These are phyloP conservation scores for Pterocarpus santalinus DNA, from an alignment of 306 rosid genomes.

Conservation along the genomic window DNA sequence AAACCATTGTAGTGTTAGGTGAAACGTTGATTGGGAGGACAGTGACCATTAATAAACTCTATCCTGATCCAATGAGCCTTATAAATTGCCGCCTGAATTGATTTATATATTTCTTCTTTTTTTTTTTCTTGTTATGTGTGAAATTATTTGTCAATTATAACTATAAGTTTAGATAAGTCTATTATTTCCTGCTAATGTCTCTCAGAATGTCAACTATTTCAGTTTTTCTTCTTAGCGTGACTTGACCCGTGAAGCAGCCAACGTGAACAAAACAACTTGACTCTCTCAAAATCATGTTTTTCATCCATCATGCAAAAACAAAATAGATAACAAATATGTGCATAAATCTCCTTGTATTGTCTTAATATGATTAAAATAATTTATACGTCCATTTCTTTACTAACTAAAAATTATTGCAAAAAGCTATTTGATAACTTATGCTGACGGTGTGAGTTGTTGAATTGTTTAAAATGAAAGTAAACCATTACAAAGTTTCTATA, in stretches of 20 bases:
- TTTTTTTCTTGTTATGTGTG: slow-evolving; percentile 1
- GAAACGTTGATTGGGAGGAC: slow-evolving; percentile 53
- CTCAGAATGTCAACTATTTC: slow-evolving; percentile 44
- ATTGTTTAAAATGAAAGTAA: slow-evolving; percentile 34
- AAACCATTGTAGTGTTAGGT: slow-evolving; percentile 51
- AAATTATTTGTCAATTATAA: slow-evolving; percentile 25
- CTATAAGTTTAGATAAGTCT: slow-evolving; percentile 30
- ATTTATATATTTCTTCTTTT: background rate
- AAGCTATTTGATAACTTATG: background rate
- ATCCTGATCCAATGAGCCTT: slow-evolving; percentile 37
- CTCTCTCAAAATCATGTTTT: slow-evolving; percentile 34
- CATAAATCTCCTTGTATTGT: background rate
- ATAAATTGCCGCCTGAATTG: slow-evolving; percentile 50
- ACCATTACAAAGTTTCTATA: slow-evolving; percentile 17
- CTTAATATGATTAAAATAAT: background rate
- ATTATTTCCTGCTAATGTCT: slow-evolving; percentile 47
- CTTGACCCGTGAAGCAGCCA: slow-evolving; percentile 50
- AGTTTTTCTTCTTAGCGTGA: slow-evolving; percentile 38
- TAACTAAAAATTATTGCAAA: background rate
- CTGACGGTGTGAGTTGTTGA: slow-evolving; percentile 16
- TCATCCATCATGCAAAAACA: slow-evolving; percentile 15
- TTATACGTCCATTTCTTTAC: background rate
- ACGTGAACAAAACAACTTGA: slow-evolving; percentile 24
- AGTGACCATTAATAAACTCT: slow-evolving; percentile 43
- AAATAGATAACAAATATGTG: background rate